Evolutionary conservation across 257 asterid species (phyloP), one percentile per base, ranked within the genome.

Genomic region (Paraleonurus japonicus): DNA sequence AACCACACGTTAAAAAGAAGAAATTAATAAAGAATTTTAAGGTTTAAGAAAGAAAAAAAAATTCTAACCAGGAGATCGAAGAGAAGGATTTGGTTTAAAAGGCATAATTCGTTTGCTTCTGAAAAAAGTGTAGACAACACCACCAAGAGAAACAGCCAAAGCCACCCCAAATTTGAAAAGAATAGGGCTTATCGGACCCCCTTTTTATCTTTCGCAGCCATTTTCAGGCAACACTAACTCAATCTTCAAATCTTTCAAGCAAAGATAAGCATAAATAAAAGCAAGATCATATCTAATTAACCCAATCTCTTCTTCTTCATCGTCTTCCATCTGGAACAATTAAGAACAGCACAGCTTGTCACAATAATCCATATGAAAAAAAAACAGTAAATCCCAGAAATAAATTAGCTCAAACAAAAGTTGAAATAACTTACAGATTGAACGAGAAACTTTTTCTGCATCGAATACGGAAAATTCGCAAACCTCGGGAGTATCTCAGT

Each of bases 141-240:
- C 97, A 82, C 95, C 97, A 74, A 90, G 74, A 67, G 97, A 87
- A 63, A 86, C 30, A 51, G 85, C 95, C 71, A 86, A 80, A 77
- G 84, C 92, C 30, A 83, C 84, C 55, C 97, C 98, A 79, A 86
- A 65, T 82, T 85, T 88, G 78, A 93, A 70, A 43, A 86, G 75
- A 69, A 54, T 81, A 9, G 90, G 92, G 73, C 80, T 69, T 50
- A 81, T 48, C 17, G 67, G 73, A 54, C 43, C 39, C 17, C 76
- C 85, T 81, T 81, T 81, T 85, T 87, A 67, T 80, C 95, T 58
- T 77, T 85, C 80, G 45, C 76, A 79, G 65, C 80, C 89, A 79
- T 86, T 60, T 74, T 35, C 81, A 54, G 61, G 54, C 65, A 81
- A 63, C 53, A 62, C 50, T 12, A 24, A 58, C 69, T 71, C 61